Evolutionary conservation across 2,329 filamentous ascomycete genomes (phyloP), one percentile per base, ranked within the genome.

Genomic region (Didymella segeticola): DNA sequence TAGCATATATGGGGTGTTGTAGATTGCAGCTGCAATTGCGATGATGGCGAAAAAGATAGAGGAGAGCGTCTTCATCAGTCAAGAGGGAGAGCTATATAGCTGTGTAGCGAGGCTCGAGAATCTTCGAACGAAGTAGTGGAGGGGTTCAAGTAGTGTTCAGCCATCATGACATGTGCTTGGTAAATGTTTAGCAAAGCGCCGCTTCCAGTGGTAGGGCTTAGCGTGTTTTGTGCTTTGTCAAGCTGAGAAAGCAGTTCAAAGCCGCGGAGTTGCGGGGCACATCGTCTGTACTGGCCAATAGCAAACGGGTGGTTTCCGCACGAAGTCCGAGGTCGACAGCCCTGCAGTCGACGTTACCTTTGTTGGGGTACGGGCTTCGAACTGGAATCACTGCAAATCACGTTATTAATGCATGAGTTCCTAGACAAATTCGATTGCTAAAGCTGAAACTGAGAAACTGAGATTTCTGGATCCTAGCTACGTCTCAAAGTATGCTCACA

Each of bases 41-140:
- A 74, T 59, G 62, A 78, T 68, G 68, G 71, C 74, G 58, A 78
- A 67, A 54, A 79, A 65, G 64, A 76, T 74, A 59, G 77, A 76
- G 51, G 74, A 59, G 51, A 77, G 53, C 25, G 69, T 68, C 61
- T 69, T 73, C 75, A 78, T 78, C 53, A 69, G 65, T 57, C 49
- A 36, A 48, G 47, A 34, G 43, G 62, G 34, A 41, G 54, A 59
- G 64, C 59, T 68, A 75, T 77, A 74, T 75, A 74, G 60, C 56
- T 54, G 42, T 36, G 31, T 36, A 34, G 42, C 36, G 30, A 41
- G n/a, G 23, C 55, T 63, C 66, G 67, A 73, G 71, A 72, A 73
- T 54, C 33, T 73, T 71, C 71, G 60, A 61, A 42, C 31, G 9
- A 33, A 29, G 41, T 11, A 20, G 41, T 38, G 34, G 31, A 59